Conservation (phyloP, 768 basidiomycete species). For the Agrocybe pediades region DNA sequence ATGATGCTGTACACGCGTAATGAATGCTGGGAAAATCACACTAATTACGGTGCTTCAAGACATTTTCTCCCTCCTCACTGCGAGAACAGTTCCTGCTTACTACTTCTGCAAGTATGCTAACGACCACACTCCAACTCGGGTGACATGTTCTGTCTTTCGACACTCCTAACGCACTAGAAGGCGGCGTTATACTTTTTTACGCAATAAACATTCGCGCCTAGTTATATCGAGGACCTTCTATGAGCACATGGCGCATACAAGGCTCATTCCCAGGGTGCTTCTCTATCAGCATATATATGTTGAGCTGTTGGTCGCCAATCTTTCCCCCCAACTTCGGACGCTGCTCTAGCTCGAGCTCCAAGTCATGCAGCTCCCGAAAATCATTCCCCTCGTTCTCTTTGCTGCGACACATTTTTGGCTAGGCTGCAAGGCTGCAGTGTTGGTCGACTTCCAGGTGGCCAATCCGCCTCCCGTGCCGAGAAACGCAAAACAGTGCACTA, state of each 20-base stretch:
- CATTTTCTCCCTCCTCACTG: background rate
- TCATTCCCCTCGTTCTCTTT: constrained; percentile 11
- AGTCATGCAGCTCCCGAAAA: constrained; percentile 8
- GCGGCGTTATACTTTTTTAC: background rate
- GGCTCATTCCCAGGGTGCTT: constrained; percentile 25
- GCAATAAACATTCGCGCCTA: background rate
- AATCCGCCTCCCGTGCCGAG: constrained; percentile 72
- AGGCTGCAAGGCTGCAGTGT: constrained; percentile 40
- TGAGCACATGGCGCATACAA: constrained; percentile 16
- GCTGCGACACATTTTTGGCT: constrained; percentile 13
- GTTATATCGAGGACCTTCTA: background rate
- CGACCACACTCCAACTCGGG: too few species aligned
- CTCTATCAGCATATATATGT: constrained; percentile 20
- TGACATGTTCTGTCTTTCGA: too few species aligned
- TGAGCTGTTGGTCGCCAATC: background rate
- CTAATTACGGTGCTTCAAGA: background rate
- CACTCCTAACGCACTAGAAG: background rate
- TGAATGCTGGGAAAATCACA: background rate
- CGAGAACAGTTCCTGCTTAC: background rate
- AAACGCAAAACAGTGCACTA: constrained; percentile 61
- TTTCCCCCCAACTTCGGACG: background rate
- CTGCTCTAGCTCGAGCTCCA: constrained; percentile 7
- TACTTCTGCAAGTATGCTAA: too few species aligned
- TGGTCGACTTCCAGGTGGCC: constrained; percentile 69
- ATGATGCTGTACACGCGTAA: background rate